phyloP scores from a whole-genome alignment of 169 alveolate species.

The Sarcocystis neurona region DNA sequence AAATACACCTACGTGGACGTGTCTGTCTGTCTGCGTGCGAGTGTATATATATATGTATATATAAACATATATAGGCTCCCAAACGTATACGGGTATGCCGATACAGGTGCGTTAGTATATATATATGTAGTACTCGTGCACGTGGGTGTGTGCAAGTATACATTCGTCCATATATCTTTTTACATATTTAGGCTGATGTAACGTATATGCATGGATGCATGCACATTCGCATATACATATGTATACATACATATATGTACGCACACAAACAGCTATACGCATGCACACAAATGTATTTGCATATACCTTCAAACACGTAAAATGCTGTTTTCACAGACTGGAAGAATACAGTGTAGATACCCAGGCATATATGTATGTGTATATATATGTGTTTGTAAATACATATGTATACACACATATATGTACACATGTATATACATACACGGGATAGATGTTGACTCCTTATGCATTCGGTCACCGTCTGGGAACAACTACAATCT shows the following conservation, averaged over 20 bases:
- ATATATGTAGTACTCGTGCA: background rate
- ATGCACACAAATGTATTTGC: background rate
- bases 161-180: background rate
- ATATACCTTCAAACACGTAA: too few relatives aligned
- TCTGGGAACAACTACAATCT: too few relatives aligned
- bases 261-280: background rate
- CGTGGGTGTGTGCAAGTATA: background rate
- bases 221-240: background rate
- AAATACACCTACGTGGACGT: background rate
- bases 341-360: background rate
- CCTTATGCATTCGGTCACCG: too few relatives aligned
- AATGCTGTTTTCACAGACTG: too few relatives aligned
- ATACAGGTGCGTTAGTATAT: background rate
- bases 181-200: background rate
- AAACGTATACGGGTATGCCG: background rate
- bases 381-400: background rate
- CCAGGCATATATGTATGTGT: background rate
- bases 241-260: background rate
- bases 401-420: background rate
- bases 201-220: background rate
- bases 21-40: background rate
- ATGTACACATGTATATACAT: conserved; percentile 1
- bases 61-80: background rate
- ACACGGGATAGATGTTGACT: too few relatives aligned
- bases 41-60: too few relatives aligned